Evolutionary conservation across 495 filamentous ascomycete genomes (phyloP).

Genomic region (Penicillium cinerascens): DNA sequence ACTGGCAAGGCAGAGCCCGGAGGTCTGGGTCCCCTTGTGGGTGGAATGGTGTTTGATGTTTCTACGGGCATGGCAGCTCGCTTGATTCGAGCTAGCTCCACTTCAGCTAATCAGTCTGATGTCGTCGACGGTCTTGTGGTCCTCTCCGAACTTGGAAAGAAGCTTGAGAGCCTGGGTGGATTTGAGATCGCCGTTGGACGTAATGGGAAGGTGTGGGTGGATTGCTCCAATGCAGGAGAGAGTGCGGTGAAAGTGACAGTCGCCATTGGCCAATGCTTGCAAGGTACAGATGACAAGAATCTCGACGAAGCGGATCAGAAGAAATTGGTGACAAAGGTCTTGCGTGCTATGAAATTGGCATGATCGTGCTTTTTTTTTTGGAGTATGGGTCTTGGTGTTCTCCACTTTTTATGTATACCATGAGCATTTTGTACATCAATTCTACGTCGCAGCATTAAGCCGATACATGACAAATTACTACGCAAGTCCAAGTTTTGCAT

Average conservation of each 20-base stretch:
- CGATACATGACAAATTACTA: neutral
- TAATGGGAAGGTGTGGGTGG: conserved; percentile 91
- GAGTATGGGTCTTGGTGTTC: conserved; percentile 10
- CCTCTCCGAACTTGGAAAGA: conserved; percentile 78
- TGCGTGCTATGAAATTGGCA: conserved; percentile 48
- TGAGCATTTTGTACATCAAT: conserved; percentile 5
- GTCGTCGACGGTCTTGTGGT: conserved; percentile 62
- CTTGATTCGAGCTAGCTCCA: conserved; percentile 50
- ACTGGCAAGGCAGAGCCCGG: conserved; percentile 88
- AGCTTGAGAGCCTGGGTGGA: conserved; percentile 55
- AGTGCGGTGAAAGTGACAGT: conserved; percentile 58
- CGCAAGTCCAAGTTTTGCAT: neutral
- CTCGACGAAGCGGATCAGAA: conserved; percentile 71
- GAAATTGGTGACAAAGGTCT: conserved; percentile 69
- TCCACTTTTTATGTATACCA: conserved; percentile 12
- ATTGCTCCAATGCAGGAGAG: conserved; percentile 59
- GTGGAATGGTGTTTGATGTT: conserved; percentile 83
- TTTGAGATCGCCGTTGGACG: conserved; percentile 95
- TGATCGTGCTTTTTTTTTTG: conserved; percentile 14
- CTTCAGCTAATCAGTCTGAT: conserved; percentile 59
- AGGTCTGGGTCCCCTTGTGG: conserved; percentile 79
- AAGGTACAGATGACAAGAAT: conserved; percentile 65
- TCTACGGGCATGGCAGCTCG: conserved; percentile 76
- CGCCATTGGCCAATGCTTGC: conserved; percentile 74
- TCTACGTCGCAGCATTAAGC: neutral